Base-by-base conservation (phyloP, 2,329 filamentous ascomycete species). In the Escovopsis sp. region DNA sequence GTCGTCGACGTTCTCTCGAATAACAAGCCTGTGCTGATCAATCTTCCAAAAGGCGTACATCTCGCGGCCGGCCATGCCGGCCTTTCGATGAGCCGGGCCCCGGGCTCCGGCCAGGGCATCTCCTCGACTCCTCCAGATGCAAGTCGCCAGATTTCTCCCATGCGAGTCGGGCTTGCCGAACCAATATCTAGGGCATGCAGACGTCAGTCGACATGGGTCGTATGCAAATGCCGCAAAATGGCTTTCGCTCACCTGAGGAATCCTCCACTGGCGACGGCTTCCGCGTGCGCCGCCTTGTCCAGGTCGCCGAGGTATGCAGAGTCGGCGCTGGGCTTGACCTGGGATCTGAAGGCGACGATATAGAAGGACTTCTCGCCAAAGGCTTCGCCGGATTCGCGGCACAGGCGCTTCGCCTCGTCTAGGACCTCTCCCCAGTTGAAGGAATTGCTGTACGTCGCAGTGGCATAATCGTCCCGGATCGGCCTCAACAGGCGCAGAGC, bases 321-420 rank as follows among this genome's bases (percentile, higher is more conserved):
- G 48, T 85, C 76, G 1, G 80, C 82, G 11, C 69, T 73, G 2
- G 72, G 68, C 33, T 78, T 77, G 43, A 94, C 75, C 49, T 70
- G 73, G 6, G 83, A 89, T 12, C 85, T 74, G 62, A 94, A 94
- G 4, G 80, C 80, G 35, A 94, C 86, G 43, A 91, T 78, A 62
- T 89, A 94, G 65, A 89, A 94, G 26, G 67, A 70, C 40, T 70
- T 72, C 45, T 70, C 65, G 42, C 66, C 71, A 77, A 82, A 89
- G 2, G 44, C 47, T 6, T 62, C 62, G 11, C 70, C 57, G 6
- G 59, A 69, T 8, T 62, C 57, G 3, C 53, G 51, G 10, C 67
- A 62, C 3, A 87, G 64, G 2, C 64, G 55, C 44, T 63, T 68
- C 41, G 91, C 62, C 30, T 72, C 64, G 4, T 64, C 61, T 10